Evolutionary conservation across 345 rosid species (phyloP), one percentile per base, ranked within the genome.

Genomic region (Boechera stricta): DNA sequence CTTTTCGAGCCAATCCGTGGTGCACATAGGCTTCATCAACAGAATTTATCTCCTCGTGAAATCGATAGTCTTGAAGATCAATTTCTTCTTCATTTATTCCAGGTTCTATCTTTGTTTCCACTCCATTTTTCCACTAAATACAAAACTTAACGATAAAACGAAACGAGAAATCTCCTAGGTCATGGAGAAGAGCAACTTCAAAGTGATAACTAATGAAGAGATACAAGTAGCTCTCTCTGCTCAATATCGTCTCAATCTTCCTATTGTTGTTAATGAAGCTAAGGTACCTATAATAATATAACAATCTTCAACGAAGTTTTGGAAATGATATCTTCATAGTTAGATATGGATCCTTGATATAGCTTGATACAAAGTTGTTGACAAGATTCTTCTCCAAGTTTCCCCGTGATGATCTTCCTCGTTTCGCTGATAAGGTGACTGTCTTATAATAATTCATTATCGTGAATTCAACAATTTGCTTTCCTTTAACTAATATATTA

Each of bases 151-250:
- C 2, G 7, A 59, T 52, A 57, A 28, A 69, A 26, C 0, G 7
- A 52, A 59, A 48, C 7, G 10, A 26, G 11, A 45, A n/a, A n/a
- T 29, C 60, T 54, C 69, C 5, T 82, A 92, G 95, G 86, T 90
- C 42, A 86, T 88, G 96, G 86, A 88, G 9, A 87, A 88, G 80
- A 88, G 97, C 79, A 90, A 90, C 76, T 92, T 92, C 79, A 88
- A 84, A 81, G 82, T 90, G 44, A 69, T 80, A 48, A 84, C 87
- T 4, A 82, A 86, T 47, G 87, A 85, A 7, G 96, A 90, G 79
- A 81, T 90, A 69, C 86, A 84, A 38, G 76, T 92, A 69, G 96
- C 97, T 13, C 84, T 77, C 53, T 81, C 92, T 28, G 92, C 84
- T 53, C 94, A 92, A 26, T 92, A 92, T 75, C 90, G 84, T 48